Base-by-base conservation (phyloP, 208 protist genomes). In the Crithidia sp. region DNA sequence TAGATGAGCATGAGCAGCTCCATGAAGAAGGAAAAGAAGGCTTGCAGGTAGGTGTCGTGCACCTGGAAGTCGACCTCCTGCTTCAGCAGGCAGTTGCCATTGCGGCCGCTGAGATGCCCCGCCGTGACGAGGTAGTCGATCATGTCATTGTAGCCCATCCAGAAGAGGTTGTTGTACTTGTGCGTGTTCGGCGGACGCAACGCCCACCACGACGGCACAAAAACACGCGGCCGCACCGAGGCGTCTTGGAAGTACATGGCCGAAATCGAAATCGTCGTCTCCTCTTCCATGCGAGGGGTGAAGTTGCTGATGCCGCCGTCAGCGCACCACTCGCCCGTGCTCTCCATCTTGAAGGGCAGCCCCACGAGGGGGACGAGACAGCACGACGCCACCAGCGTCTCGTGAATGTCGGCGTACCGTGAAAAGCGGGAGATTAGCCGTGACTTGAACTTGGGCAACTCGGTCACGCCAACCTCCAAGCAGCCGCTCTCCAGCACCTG, bases 71-170 rank as follows among this genome's bases (percentile, higher is more conserved):
- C 65, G 12, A 82, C 62, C 65, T 85, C 78, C 47, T 79, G 79
- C 53, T 78, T 86, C 43, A 91, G 67, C 10, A 91, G 59, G 37
- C 52, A 28, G 41, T 72, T 77, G 14, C 83, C 81, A 19, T 78
- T 52, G 8, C 71, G 36, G 44, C 56, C 17, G 52, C 56, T 67
- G 7, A 92, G 68, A n/a, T 78, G 64, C 2, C 65, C 77, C 45
- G 81, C 71, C 13, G 66, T 39, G 43, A 92, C 83, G 10, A 96
- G 78, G 58, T 76, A 86, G 66, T 92, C 85, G 70, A 94, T 86
- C 82, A 86, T 89, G 74, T 94, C 89, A 45, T 91, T 93, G 72
- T 96, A 94, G 9, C 91, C 91, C 63, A 93, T 81, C 66, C 77
- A 78, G 71, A 96, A 96, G 7, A 96, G 71, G 39, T 88, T 87